These are phyloP conservation scores for Pyrus hybrid DNA, from an alignment of 331 rosid species.

Conservation along the genomic window DNA sequence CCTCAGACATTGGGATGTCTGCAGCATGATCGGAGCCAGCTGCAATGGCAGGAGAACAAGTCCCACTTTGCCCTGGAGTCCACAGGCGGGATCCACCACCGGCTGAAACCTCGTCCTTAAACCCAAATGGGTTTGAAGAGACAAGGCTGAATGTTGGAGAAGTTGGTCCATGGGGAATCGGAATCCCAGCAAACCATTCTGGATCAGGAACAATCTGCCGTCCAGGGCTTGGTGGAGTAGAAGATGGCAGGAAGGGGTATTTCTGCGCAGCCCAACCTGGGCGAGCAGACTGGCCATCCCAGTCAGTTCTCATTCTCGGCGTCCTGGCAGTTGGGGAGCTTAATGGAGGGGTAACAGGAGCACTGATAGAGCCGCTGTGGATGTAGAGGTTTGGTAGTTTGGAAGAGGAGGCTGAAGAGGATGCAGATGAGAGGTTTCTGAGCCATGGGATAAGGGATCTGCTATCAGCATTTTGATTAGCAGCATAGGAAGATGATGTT, in stretches of 20 bases:
- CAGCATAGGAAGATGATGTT: conserved; percentile 51
- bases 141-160: conserved; percentile 87
- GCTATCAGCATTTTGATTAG: conserved; percentile 49
- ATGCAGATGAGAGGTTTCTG: conserved; percentile 74
- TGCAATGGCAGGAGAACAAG: conserved; percentile 83
- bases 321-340: conserved; percentile 85
- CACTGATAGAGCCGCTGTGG: conserved; percentile 68
- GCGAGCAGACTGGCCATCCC: conserved; percentile 50
- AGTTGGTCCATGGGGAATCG: conserved; percentile 56
- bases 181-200: conserved; percentile 70
- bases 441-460: conserved; percentile 92
- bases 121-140: conserved; percentile 71
- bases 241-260: conserved; percentile 56
- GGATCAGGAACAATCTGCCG: conserved; percentile 53
- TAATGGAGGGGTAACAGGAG: conserved; percentile 94
- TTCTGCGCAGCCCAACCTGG: conserved; percentile 50
- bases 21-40: conserved; percentile 68
- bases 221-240: conserved; percentile 85
- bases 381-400: conserved; percentile 51
- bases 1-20: conserved; percentile 77
- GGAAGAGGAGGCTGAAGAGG: conserved; percentile 72
- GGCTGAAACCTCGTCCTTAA: conserved; percentile 52
- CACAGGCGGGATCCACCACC: conserved; percentile 75
- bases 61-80: conserved; percentile 90
- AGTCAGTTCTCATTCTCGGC: conserved; percentile 45